Evolutionary conservation across 495 filamentous ascomycete genomes (phyloP).

Genomic region (Baudoinia panamericana): DNA sequence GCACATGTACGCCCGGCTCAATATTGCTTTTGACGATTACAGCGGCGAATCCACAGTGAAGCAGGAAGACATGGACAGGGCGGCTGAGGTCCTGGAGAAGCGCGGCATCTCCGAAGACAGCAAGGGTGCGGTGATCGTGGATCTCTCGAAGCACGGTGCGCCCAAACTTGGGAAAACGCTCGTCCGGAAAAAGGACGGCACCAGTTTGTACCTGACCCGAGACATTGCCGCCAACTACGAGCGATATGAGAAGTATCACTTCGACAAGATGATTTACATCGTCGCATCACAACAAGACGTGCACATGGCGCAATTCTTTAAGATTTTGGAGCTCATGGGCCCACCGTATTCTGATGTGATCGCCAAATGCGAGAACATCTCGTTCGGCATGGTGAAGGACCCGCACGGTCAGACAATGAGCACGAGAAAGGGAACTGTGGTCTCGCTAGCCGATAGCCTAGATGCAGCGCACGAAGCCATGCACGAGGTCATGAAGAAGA

Average conservation of each 20-base stretch:
- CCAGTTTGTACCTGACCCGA: slow-evolving; percentile 55
- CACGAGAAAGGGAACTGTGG: slow-evolving; percentile 55
- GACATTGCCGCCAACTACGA: slow-evolving; percentile 57
- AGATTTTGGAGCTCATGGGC: slow-evolving; percentile 56
- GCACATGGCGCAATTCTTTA: slow-evolving; percentile 61
- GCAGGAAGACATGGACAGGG: slow-evolving; percentile 63
- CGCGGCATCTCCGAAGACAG: slow-evolving; percentile 65
- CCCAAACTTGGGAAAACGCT: slow-evolving; percentile 58
- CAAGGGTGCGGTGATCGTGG: slow-evolving; percentile 77
- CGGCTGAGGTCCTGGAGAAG: slow-evolving; percentile 52
- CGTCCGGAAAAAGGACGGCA: slow-evolving; percentile 56
- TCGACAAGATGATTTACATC: slow-evolving; percentile 69
- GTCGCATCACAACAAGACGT: slow-evolving; percentile 57
- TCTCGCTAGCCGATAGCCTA: slow-evolving; percentile 58
- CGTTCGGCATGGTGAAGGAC: slow-evolving; percentile 59
- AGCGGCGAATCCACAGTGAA: slow-evolving; percentile 87
- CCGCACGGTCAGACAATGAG: slow-evolving; percentile 37
- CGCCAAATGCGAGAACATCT: slow-evolving; percentile 53
- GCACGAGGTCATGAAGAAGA: slow-evolving; percentile 59
- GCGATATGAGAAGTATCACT: slow-evolving; percentile 48
- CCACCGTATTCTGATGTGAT: slow-evolving; percentile 41
- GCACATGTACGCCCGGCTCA: slow-evolving; percentile 67
- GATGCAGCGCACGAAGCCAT: slow-evolving; percentile 52
- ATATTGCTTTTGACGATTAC: slow-evolving; percentile 90
- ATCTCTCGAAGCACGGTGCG: slow-evolving; percentile 61